phyloP scores from a whole-genome alignment of 371 early-diverging fungal genomes.

The Thermomucor indicae-seudaticae region DNA sequence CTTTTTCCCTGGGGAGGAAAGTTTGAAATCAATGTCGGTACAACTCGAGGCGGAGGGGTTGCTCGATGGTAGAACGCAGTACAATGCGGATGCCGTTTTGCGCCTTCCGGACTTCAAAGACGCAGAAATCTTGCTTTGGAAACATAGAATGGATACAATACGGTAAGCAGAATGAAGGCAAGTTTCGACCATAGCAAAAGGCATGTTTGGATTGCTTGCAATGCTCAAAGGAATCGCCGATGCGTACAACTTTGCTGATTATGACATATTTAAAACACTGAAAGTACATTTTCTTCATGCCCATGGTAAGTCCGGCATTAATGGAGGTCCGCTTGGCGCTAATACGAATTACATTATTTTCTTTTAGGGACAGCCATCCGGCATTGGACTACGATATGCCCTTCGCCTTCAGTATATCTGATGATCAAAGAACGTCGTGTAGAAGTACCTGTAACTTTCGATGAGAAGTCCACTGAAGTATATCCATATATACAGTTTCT shows the following conservation, averaged over 20 bases:
- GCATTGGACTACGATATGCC: background rate
- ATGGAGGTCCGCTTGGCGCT: too few relatives aligned
- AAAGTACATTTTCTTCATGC: conserved; percentile 3
- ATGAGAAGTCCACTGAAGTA: background rate
- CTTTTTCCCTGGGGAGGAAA: background rate
- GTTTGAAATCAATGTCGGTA: background rate
- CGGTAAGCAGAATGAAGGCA: background rate
- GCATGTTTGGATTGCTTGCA: background rate
- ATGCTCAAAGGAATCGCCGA: background rate
- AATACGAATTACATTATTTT: background rate
- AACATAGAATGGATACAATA: background rate
- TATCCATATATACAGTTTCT: background rate
- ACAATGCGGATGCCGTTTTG: background rate
- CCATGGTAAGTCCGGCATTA: conserved; percentile 1
- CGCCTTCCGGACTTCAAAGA: background rate
- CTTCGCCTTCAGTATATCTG: background rate
- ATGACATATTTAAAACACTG: background rate
- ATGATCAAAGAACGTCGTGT: background rate
- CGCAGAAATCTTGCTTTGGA: too few relatives aligned
- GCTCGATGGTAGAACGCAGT: background rate
- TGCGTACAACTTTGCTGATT: background rate
- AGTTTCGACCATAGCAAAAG: background rate
- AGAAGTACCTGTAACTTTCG: background rate
- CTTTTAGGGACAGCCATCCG: conserved; percentile 2
- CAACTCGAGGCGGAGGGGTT: background rate